Base-by-base conservation (phyloP, 2,329 filamentous ascomycete species). In the Parafenestella ontariensis region DNA sequence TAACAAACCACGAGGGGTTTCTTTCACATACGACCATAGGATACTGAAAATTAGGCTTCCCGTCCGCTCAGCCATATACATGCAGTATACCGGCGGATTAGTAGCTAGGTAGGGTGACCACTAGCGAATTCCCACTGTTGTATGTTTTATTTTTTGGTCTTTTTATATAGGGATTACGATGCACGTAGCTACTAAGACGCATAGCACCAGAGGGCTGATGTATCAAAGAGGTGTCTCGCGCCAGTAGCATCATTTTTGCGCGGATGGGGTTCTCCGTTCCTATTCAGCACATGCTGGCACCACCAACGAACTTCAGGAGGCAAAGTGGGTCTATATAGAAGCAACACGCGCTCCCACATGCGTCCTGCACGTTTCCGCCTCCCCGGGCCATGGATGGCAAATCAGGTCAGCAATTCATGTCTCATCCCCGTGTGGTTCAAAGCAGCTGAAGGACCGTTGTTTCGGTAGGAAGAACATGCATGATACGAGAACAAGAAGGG, bases 401-500 rank as follows among this genome's bases (percentile, higher is more conserved):
- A 5, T 2, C 13, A 34, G 31, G 13, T 34, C 13, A 17, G 20
- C 11, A 23, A 21, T 18, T 46, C 31, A 46, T 46, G 7, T 34
- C 24, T 26, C 24, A 9, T 26, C 9, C 9, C 24, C 9, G 24
- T 26, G 24, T 9, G 24, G 13, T 46, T 17, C n/a, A 15, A 5
- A 10, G 18, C 5, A 9, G 20, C 17, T 33, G 13, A 34, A 4
- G 26, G 8, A 21, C 8, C 23, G 4, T 7, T 15, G n/a, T 18
- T 18, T 8, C n/a, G 34, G n/a, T 37, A 8, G 18, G 8, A 45
- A 10, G 29, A 21, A 21, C 17, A 46, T 17, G 46, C 21, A 31
- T 31, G 10, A 15, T 15, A 34, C 13, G 8, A 34, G 17, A 15
- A n/a, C 31, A 34, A 13, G 29, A n/a, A 51, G 52, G 58, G 58